phyloP scores from a whole-genome alignment of 2,329 filamentous ascomycete species.

The Colletotrichum truncatum region DNA sequence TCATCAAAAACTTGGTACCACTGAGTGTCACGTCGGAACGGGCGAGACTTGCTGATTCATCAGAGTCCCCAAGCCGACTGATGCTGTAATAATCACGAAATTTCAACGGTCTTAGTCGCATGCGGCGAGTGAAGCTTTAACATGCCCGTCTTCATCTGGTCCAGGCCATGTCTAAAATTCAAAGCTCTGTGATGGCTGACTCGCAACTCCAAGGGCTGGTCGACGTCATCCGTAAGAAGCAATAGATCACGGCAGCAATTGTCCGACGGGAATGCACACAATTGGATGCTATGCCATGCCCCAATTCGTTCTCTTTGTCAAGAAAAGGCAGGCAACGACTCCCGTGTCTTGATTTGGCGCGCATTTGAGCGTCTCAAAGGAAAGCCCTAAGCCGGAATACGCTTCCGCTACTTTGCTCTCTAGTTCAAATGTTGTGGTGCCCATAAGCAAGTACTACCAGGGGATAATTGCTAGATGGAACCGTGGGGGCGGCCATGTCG shows the following conservation, averaged over 20 bases:
- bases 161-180: neutral
- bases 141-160: conserved; percentile 8
- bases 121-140: neutral
- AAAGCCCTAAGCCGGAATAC: neutral
- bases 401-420: neutral
- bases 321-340: neutral
- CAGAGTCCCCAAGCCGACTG: neutral
- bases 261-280: neutral
- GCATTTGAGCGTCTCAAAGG: neutral
- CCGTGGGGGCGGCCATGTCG: neutral
- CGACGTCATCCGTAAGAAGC: neutral
- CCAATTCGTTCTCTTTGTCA: neutral
- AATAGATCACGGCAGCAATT: neutral
- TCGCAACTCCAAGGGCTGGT: neutral
- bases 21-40: neutral
- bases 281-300: neutral
- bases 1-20: conserved; percentile 1
- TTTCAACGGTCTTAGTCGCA: conserved; percentile 19
- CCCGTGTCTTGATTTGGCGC: neutral
- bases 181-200: neutral
- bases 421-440: neutral
- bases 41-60: conserved; percentile 8
- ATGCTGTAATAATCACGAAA: neutral
- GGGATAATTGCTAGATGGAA: neutral
- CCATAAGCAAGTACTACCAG: neutral